phyloP scores from a whole-genome alignment of 768 basidiomycete species.

The Lepiota subincarnata region DNA sequence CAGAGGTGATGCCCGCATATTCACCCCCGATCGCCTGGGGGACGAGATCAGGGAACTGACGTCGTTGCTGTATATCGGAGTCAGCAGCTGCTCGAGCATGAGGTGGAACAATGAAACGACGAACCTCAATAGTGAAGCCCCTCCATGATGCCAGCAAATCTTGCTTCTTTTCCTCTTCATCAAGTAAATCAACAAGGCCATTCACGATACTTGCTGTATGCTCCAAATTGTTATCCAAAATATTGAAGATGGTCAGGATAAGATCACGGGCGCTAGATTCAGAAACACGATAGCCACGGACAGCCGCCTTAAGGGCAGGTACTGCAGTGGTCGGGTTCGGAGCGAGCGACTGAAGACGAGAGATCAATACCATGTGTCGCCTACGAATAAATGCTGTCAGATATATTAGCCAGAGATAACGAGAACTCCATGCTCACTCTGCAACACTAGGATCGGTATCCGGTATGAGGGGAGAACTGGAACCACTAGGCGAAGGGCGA shows the following conservation, averaged over 20 bases:
- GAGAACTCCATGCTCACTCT: conserved; percentile 43
- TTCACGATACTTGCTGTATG: conserved; percentile 72
- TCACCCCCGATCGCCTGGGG: conserved; percentile 56
- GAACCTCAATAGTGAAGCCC: conserved; percentile 78
- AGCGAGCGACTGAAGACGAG: conserved; percentile 56
- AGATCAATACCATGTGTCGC: conserved; percentile 60
- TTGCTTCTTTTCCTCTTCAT: conserved; percentile 80
- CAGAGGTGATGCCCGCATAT: conserved; percentile 77
- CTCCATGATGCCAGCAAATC: conserved; percentile 77
- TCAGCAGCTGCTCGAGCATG: background rate
- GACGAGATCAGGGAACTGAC: conserved; percentile 77
- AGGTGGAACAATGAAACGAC: conserved; percentile 7
- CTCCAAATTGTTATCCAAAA: conserved; percentile 49
- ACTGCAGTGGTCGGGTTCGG: conserved; percentile 54
- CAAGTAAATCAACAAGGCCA: conserved; percentile 69
- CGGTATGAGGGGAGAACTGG: conserved; percentile 35
- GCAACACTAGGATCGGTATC: conserved; percentile 46
- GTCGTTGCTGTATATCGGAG: conserved; percentile 56
- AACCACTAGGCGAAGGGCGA: conserved; percentile 26
- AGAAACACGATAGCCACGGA: conserved; percentile 70
- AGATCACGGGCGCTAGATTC: conserved; percentile 83
- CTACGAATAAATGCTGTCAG: conserved; percentile 31
- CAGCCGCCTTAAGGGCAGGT: conserved; percentile 65
- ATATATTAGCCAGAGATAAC: conserved; percentile 1
- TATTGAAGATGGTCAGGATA: conserved; percentile 84